Evolutionary conservation across 768 basidiomycete genomes (phyloP), one percentile per base, ranked within the genome.

Genomic region (Pleurotus tuber-regium): DNA sequence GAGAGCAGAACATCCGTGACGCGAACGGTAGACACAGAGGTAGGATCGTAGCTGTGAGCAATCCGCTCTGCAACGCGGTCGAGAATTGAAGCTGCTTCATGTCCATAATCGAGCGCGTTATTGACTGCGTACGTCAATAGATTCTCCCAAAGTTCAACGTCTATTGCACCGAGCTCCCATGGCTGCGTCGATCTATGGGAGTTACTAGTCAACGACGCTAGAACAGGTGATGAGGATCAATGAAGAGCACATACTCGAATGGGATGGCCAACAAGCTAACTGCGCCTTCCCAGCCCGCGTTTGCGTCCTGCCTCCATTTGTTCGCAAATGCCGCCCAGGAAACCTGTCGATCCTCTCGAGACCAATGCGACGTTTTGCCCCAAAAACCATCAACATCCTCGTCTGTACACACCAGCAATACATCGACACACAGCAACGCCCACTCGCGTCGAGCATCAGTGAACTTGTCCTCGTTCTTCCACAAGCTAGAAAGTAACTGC

Each of bases 1-100:
- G 77, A 74, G 29, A 90, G 62, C 4, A 90, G 69, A 11, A 81
- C 63, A 57, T 91, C 89, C 4, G 79, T 79, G 31, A 86, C 71
- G 26, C 82, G 83, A 11, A 73, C 71, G 1, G 78, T 70, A 1
- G 78, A 70, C 18, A 63, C 65, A 49, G 65, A 72, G 29, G 69
- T 67, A 41, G 66, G 74, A 52, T 60, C 69, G 57, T 72, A 62
- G 12, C 72, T 69, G 35, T 63, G 64, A 5, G 68, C 67, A 31
- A 89, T 69, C 26, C 70, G 63, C 12, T 66, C 59, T 2, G 84
- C 82, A 39, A 89, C 69, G 12, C 72, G 70, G 54, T 87, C 78
- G 43, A 91, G 67, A 40, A 90, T 75, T 3, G 63, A 56, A 26
- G 69, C 57, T 0, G 76, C 62, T 51, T 88, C 84, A 23, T 76